Evolutionary conservation across 1,284 basidiomycete genomes (phyloP).

Genomic region (Leucoagaricus sp.): DNA sequence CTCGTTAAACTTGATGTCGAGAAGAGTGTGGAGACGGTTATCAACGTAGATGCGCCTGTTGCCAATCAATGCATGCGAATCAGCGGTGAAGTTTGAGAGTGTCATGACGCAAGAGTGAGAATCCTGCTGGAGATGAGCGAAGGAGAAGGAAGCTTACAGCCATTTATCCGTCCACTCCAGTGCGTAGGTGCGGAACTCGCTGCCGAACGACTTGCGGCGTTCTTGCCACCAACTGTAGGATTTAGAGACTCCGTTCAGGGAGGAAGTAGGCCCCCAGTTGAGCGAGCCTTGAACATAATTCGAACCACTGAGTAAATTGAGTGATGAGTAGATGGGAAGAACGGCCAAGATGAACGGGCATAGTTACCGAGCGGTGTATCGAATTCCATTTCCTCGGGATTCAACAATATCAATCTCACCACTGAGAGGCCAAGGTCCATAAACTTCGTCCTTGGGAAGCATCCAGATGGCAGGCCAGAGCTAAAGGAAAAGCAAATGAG

Average conservation of each 20-base stretch:
- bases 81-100: background rate
- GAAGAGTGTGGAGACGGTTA: conserved; percentile 68
- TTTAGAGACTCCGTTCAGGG: conserved; percentile 54
- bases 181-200: conserved; percentile 72
- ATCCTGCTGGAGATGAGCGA: conserved; percentile 37
- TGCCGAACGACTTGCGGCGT: conserved; percentile 62
- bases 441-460: conserved; percentile 68
- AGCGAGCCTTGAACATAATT: conserved; percentile 76
- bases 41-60: conserved; percentile 69
- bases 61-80: conserved; percentile 9
- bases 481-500: conserved; percentile 46
- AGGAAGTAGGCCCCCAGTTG: conserved; percentile 72
- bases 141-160: conserved; percentile 48
- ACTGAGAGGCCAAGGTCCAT: conserved; percentile 75
- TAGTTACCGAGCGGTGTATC: conserved; percentile 53
- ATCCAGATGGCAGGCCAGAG: conserved; percentile 88
- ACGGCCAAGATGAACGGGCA: background rate
- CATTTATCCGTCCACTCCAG: conserved; percentile 80
- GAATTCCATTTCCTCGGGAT: conserved; percentile 62
- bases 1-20: conserved; percentile 66
- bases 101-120: background rate
- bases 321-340: background rate
- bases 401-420: conserved; percentile 82
- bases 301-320: conserved; percentile 42
- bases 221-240: conserved; percentile 72